A percentile compares a stretch with the other conserved stretches of the same genome.
Evolutionary conservation across 768 basidiomycete genomes (phyloP).

Genomic region (Antrodiella citrinella): DNA sequence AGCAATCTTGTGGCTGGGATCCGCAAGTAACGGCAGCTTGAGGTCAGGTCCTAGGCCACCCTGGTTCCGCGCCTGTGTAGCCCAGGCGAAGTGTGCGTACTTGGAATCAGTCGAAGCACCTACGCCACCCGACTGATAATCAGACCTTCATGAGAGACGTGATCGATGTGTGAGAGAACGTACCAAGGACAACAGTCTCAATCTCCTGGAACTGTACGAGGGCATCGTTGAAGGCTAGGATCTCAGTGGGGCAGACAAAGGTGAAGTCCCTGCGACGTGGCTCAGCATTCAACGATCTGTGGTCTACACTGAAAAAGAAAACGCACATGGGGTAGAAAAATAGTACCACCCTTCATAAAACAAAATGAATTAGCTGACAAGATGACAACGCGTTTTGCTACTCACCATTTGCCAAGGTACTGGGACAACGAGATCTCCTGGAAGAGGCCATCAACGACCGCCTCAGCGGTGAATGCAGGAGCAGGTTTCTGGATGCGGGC

Average conservation of each 20-base stretch:
- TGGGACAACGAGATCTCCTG: slow-evolving; percentile 66
- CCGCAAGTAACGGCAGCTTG: slow-evolving; percentile 75
- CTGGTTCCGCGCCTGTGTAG: slow-evolving; percentile 69
- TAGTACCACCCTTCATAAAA: slow-evolving; percentile 66
- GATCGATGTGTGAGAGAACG: slow-evolving; percentile 16
- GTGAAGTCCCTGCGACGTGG: slow-evolving; percentile 61
- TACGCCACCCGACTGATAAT: no score
- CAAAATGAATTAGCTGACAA: slow-evolving; percentile 3
- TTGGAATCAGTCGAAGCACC: slow-evolving; percentile 87
- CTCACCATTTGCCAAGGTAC: slow-evolving; percentile 77
- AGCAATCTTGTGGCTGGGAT: slow-evolving; percentile 70
- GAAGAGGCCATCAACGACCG: slow-evolving; percentile 73
- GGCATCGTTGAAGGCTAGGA: slow-evolving; percentile 90
- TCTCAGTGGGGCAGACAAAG: slow-evolving; percentile 92
- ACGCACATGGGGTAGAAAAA: slow-evolving; percentile 91
- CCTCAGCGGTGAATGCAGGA: slow-evolving; percentile 67
- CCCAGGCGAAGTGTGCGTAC: slow-evolving; percentile 84
- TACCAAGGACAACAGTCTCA: slow-evolving; percentile 72
- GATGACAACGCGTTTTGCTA: slow-evolving; percentile 3
- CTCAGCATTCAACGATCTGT: not conserved
- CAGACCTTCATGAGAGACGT: no score
- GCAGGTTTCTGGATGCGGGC: slow-evolving; percentile 69
- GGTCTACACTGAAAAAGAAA: slow-evolving; percentile 2
- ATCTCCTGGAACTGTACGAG: slow-evolving; percentile 66
- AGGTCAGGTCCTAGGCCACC: slow-evolving; percentile 89